Evolutionary conservation across 257 asterid genomes (phyloP), one percentile per base, ranked within the genome.

Genomic region (Petrea volubilis): DNA sequence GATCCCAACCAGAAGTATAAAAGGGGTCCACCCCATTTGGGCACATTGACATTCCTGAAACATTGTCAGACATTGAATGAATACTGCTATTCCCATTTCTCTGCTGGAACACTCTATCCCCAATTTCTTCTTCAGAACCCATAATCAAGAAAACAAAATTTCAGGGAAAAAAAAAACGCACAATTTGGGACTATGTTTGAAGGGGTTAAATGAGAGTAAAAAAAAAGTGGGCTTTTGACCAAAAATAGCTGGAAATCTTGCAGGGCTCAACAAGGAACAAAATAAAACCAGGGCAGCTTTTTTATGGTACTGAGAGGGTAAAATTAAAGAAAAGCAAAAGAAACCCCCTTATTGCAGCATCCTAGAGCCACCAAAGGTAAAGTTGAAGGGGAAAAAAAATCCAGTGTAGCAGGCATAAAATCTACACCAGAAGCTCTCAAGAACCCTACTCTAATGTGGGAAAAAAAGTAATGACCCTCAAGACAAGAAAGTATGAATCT

Each of bases 261-360:
- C 89, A 77, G 65, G 81, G 74, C 87, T 73, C 70, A 81, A 80
- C 91, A 85, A 86, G 88, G 88, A 83, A 89, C 86, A 85, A 83
- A 80, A 66, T 74, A 83, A 72, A 43, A 6, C 7, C 18, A 44
- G 21, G 88, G 88, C 93, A 89, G 93, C 91, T 85, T n/a, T n/a
- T n/a, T 87, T 88, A 88, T 70, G 75, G 82, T 64, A 79, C 80
- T 73, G 77, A 47, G 73, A 60, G 33, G 41, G 78, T 25, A 5
- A 61, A 47, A 51, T 59, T 68, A 73, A 74, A 76, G 47, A 73
- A n/a, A 88, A 86, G 82, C 70, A 64, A 84, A 82, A 81, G 78
- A 88, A 82, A 71, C 72, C 82, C 74, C 79, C 65, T 60, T 72
- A 5, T 49, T 72, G 74, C 70, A 76, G 88, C 74, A 85, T 71